Percentiles rank a stretch among this genome's conserved stretches.
phyloP scores from a whole-genome alignment of 768 basidiomycete genomes.

The Mycena capillaripes region DNA sequence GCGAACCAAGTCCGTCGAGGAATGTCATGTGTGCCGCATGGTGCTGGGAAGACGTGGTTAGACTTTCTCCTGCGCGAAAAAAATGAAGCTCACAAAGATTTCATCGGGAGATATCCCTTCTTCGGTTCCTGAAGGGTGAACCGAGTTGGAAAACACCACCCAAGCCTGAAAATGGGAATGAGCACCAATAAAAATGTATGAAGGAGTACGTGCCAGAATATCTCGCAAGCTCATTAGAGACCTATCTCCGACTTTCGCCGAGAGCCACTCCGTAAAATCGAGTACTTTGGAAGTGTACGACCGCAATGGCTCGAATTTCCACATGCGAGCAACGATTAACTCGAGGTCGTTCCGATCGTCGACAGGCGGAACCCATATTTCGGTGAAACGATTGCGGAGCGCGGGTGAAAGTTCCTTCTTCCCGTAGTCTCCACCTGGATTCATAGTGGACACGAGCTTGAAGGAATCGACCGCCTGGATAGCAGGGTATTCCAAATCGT shows the following conservation, averaged over 20 bases:
- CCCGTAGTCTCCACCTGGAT: slow-evolving; percentile 98
- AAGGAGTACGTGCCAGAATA: slow-evolving; percentile 81
- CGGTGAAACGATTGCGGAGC: slow-evolving; percentile 96
- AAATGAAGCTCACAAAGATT: slow-evolving; percentile 75
- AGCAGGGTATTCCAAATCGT: slow-evolving; percentile 73
- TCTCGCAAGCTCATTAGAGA: slow-evolving; percentile 87
- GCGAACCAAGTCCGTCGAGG: slow-evolving; percentile 88
- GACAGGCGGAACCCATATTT: slow-evolving; percentile 97
- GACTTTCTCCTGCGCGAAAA: slow-evolving; percentile 13
- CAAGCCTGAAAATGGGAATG: slow-evolving; percentile 73
- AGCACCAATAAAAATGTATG: not conserved
- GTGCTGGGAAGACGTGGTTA: slow-evolving; percentile 64
- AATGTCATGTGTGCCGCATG: slow-evolving; percentile 95
- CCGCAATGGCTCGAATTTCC: slow-evolving; percentile 69
- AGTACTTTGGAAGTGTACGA: slow-evolving; percentile 74
- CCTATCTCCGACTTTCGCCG: slow-evolving; percentile 67
- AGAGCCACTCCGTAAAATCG: slow-evolving; percentile 88
- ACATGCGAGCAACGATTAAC: slow-evolving; percentile 81
- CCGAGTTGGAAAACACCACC: slow-evolving; percentile 88
- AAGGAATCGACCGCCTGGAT: slow-evolving; percentile 79
- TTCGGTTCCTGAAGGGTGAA: slow-evolving; percentile 49
- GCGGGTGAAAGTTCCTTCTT: slow-evolving; percentile 99
- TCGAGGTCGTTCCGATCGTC: slow-evolving; percentile 80
- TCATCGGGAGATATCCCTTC: slow-evolving; percentile 57
- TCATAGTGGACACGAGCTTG: slow-evolving; percentile 98